Base-by-base conservation (phyloP, 169 alveolate genomes). In the Eimeria sp. region DNA sequence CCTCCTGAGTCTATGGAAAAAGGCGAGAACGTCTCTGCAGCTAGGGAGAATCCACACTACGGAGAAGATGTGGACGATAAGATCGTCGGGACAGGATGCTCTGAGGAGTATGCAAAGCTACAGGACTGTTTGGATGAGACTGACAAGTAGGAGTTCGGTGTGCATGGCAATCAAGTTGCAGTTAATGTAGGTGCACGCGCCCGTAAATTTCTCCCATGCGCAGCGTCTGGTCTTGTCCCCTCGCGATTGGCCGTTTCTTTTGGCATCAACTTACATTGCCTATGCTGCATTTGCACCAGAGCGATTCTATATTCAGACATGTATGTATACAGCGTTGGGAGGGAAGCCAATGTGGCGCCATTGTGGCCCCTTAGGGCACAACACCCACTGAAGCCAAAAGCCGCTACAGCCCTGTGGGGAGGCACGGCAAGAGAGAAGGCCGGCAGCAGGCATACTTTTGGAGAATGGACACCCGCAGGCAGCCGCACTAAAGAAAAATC, bases 81-180 rank as follows among this genome's bases (percentile, higher is more conserved):
- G 93, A 87, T 87, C 45, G 82, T 34, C 27, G 61, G 80, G 61
- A 87, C 93, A 27, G 93, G 93, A 4, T 87, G 93, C 34, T 63
- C 93, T 13, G 73, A 87, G 63, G 93, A 87, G 49, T 87, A 87
- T 18, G 61, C 61, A 13, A 63, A 58, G 30, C 80, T 87, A 47
- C 93, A 87, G 93, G 93, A 87, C 61, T 87, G 93, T 45, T 72
- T 87, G 72, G 93, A 87, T 45, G 93, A 58, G 2, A 87, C 93
- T 18, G 93, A 86, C 93, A 86, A 86, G 93, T 86, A 63, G 6
- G 93, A 14, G 63, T 25, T 47, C 82, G n/a, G 27, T 5, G 54
- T 16, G 10, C 54, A 72, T 13, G 40, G 4, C 25, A 72, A 5
- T 40, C 11, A 30, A 10, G 27, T 30, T 34, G 51, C 54, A 14